Base-by-base conservation (phyloP, 148 eudicot genomes). In the Silene conica region DNA sequence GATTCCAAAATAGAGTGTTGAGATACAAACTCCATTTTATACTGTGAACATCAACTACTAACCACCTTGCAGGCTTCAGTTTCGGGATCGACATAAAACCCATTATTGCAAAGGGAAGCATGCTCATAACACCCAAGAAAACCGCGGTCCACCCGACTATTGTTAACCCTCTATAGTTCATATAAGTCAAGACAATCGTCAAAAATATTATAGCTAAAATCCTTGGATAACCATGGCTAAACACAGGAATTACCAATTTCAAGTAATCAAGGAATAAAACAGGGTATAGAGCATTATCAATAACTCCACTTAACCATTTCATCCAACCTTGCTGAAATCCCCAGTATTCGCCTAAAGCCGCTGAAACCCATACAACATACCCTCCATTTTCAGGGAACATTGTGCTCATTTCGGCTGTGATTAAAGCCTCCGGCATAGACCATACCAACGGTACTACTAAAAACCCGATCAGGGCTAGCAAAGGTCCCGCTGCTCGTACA, bases 1-100 rank as follows among this genome's bases (percentile, higher is more conserved):
- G 81, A 64, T 88, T 88, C 92, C 92, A 88, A 31, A 88, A 88
- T 21, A 88, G 89, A 8, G 88, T 86, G 76, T 88, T 86, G 3
- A 88, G 77, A 45, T 88, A 88, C 78, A 86, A 78, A 65, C 84
- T 80, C 92, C 89, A 88, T 28, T 88, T 79, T 15, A 88, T 86
- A 59, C 72, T 48, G 50, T 70, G 75, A 31, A 84, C 77, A 74
- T 88, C 85, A 57, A 60, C 82, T 0, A 77, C 84, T 15, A 88
- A 61, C 92, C 92, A 88, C 57, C 89, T 86, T 1, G 84, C 80
- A 45, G 89, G 89, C 71, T 78, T 67, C 26, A 88, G 7, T 21
- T 78, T 83, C 6, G 92, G 92, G 69, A 86, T 76, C 0, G 92
- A 73, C 28, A 88, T 58, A 18, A 86, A 67, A 18, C 86, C 85